A percentile compares a stretch with the other conserved stretches of the same genome.
These are phyloP conservation scores for Cordyceps farinosa DNA, from an alignment of 2,329 filamentous ascomycete species.

Conservation along the genomic window DNA sequence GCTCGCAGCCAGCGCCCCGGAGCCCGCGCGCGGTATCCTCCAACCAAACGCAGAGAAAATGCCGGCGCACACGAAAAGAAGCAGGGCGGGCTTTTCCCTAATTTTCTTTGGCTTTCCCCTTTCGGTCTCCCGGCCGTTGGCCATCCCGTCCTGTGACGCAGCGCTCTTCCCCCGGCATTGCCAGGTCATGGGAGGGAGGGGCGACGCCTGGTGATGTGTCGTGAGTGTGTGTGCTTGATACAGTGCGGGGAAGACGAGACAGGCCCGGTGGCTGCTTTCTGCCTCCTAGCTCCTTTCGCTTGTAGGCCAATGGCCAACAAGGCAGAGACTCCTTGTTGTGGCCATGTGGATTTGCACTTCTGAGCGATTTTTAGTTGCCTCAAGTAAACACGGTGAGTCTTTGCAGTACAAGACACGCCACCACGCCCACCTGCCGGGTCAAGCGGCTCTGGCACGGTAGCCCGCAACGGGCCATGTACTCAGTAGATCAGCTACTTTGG, in stretches of 20 bases:
- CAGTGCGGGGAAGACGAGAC: slow-evolving; percentile 5
- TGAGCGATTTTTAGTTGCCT: slow-evolving; percentile 3
- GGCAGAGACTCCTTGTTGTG: neutral
- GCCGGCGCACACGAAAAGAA: neutral
- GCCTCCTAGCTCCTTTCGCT: neutral
- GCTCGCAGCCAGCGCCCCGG: neutral
- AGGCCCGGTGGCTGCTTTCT: slow-evolving; percentile 6
- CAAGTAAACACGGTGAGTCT: neutral
- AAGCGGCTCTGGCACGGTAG: neutral
- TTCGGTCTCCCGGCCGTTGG: neutral
- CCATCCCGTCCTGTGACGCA: slow-evolving; percentile 1
- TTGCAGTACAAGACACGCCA: neutral
- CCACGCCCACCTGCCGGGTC: neutral
- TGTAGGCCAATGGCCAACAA: neutral
- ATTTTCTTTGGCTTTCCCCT: neutral
- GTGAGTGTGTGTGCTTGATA: neutral
- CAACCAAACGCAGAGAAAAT: neutral
- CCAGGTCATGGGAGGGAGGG: neutral
- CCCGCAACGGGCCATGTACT: neutral
- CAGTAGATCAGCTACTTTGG: neutral
- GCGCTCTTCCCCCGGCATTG: neutral
- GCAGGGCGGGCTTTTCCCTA: neutral
- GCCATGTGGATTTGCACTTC: slow-evolving; percentile 2
- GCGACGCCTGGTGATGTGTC: neutral
- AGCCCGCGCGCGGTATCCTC: neutral